Base-by-base conservation (phyloP, 106 monocot genomes). In the Vanilla planifolia region DNA sequence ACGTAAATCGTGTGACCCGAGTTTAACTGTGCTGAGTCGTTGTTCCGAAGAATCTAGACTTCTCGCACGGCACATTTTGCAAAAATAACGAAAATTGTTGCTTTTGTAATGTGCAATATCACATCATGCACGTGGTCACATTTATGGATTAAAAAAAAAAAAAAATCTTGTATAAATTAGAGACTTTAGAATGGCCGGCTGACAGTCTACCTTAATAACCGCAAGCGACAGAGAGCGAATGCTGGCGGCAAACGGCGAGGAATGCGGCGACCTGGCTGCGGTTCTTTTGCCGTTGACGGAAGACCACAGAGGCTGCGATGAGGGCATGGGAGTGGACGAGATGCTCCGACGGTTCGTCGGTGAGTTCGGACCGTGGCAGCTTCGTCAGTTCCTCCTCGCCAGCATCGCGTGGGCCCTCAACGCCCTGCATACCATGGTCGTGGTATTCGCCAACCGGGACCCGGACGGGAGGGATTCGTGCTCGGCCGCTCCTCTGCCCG, bases 331-430 rank as follows among this genome's bases (percentile, higher is more conserved):
- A 21, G 64, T 91, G 39, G 90, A 91, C 67, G 79, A 91, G 51
- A 71, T 85, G 79, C 71, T 91, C 48, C 36, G 14, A 2, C 51
- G 60, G 55, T 59, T 72, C 71, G 76, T 82, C 0, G 90, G 85
- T 6, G 90, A 86, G 51, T 91, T 85, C 63, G 90, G 85, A 23
- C 43, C 39, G 65, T 91, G 90, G 90, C 90, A 91, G 74, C 55
- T 73, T 35, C 75, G 73, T 5, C 90, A 91, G 61, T 91, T 91
- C 74, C 70, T 82, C 30, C 73, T 86, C 26, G 69, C 76, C 10
- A 82, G 79, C 48, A 15, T 57, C 2, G 90, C 85, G 13, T 91
- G 90, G 90, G 64, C 70, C 29, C 68, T 86, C 28, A 67, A 76
- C 59, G 90, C 79, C 16, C 63, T 91, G 64, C 90, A 91, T 62